Base-by-base conservation (phyloP, 1,284 basidiomycete species). In the Trametes sp. region DNA sequence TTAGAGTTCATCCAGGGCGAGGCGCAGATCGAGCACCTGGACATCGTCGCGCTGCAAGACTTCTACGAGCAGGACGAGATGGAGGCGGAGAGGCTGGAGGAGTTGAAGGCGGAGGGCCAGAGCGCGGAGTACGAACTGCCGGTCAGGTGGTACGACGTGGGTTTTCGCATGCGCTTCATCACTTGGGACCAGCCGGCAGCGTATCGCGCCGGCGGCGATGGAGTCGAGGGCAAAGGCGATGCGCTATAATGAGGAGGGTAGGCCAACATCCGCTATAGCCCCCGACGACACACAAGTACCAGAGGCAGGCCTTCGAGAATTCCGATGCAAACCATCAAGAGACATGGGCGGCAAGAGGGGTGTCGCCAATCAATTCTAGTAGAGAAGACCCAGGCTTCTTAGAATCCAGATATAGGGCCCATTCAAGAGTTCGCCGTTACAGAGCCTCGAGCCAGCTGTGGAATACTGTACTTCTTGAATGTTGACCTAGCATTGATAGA, bases 81-180 rank as follows among this genome's bases (percentile, higher is more conserved):
- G 29, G 55, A 60, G 36, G n/a, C 33, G 6, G 24, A 45, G 23
- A 53, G 46, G n/a, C 21, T 57, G 28, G 21, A 19, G 8, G 13
- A 23, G 35, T 36, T 63, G 21, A 19, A 46, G 10, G 28, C 29
- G 5, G 24, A 33, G 19, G 59, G 59, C 9, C 21, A 42, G 29
- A 24, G 23, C 16, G 56, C 38, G n/a, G 56, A 51, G 33, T 36
- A 21, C n/a, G 31, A 45, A 14, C 14, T 26, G 36, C 59, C 50
- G 14, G n/a, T 62, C 33, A 55, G 67, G 45, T 42, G 44, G 52
- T 10, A 57, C 38, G 50, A 66, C 42, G 63, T 69, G 13, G 67
- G 67, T 23, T 69, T 66, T 50, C 64, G 67, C 26, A 42, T 69
- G 54, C 31, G 57, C 14, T 62, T 53, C 45, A 64, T 49, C 23